Evolutionary conservation across 1,139 yeast species (phyloP).

Genomic region (Yamadazyma buinensis): DNA sequence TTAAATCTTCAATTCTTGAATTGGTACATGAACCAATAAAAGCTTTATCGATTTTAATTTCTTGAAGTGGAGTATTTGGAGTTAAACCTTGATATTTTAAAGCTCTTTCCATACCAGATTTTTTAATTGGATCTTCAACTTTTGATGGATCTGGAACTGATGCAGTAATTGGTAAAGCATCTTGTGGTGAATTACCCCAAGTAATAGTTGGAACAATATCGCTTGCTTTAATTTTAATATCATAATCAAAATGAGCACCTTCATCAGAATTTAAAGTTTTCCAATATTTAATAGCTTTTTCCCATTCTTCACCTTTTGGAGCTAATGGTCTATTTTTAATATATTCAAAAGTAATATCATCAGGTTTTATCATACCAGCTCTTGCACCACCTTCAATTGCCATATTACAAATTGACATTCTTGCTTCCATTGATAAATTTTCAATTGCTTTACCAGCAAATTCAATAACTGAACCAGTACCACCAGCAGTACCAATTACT

Average conservation of each 20-base stretch:
- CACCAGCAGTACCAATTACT: constrained; percentile 98
- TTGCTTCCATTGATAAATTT: constrained; percentile 91
- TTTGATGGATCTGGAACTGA: constrained; percentile 83
- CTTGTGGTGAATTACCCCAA: constrained; percentile 99
- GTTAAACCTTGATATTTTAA: constrained; percentile 85
- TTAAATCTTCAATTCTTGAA: constrained; percentile 93
- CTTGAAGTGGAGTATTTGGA: constrained; percentile 76
- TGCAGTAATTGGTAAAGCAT: constrained; percentile 91
- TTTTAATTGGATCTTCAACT: constrained; percentile 69
- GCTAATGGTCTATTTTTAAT: constrained; percentile 92
- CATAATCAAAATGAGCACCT: constrained; percentile 85
- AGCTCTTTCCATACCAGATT: constrained; percentile 86
- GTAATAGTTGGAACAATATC: constrained; percentile 95
- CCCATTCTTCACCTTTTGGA: constrained; percentile 92
- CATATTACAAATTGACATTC: constrained; percentile 99
- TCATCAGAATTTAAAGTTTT: constrained; percentile 79
- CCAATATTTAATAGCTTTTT: constrained; percentile 91
- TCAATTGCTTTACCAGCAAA: constrained; percentile 95
- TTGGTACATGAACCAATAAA: constrained; percentile 98
- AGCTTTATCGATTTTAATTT: constrained; percentile 80
- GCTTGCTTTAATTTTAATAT: constrained; percentile 72
- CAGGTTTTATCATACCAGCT: constrained; percentile 99
- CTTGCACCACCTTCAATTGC: constrained; percentile 98
- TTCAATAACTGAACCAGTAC: constrained; percentile 95
- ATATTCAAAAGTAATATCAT: constrained; percentile 80